Conservation (phyloP, 495 filamentous ascomycete genomes). For the Venustampulla echinocandica region DNA sequence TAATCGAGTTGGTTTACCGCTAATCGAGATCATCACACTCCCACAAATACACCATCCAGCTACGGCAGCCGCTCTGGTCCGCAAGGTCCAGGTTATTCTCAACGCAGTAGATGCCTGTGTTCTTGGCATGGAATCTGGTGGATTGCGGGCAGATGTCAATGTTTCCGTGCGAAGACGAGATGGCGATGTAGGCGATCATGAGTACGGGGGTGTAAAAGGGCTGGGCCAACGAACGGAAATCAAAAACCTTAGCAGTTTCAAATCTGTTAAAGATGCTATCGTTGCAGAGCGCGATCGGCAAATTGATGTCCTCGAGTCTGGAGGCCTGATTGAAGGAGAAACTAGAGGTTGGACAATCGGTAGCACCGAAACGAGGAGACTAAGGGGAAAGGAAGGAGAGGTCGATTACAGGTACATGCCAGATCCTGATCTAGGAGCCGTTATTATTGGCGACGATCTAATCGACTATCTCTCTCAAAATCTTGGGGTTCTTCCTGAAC, state of each 20-base stretch:
- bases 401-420: constrained; percentile 99
- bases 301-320: constrained; percentile 68
- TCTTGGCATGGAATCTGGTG: constrained; percentile 87
- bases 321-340: constrained; percentile 73
- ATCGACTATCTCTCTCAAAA: constrained; percentile 48
- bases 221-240: constrained; percentile 92
- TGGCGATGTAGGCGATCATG: constrained; percentile 29
- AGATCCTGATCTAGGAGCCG: constrained; percentile 79
- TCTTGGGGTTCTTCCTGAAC: constrained; percentile 63
- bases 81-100: constrained; percentile 82
- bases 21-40: constrained; percentile 91
- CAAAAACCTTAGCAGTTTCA: constrained; percentile 93
- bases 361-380: constrained; percentile 62
- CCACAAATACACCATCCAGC: constrained; percentile 77
- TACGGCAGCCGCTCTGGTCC: constrained; percentile 77
- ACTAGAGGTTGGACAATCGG: constrained; percentile 88
- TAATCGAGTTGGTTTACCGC: constrained; percentile 82
- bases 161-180: constrained; percentile 66
- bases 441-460: constrained; percentile 65
- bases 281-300: constrained; percentile 84
- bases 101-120: constrained; percentile 72
- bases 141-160: constrained; percentile 89
- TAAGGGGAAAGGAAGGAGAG: constrained; percentile 92
- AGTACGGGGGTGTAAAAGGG: constrained; percentile 45
- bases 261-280: constrained; percentile 89